These are phyloP conservation scores for Achlya hypogyna DNA, from an alignment of 352 stramenopile genomes.

Conservation along the genomic window DNA sequence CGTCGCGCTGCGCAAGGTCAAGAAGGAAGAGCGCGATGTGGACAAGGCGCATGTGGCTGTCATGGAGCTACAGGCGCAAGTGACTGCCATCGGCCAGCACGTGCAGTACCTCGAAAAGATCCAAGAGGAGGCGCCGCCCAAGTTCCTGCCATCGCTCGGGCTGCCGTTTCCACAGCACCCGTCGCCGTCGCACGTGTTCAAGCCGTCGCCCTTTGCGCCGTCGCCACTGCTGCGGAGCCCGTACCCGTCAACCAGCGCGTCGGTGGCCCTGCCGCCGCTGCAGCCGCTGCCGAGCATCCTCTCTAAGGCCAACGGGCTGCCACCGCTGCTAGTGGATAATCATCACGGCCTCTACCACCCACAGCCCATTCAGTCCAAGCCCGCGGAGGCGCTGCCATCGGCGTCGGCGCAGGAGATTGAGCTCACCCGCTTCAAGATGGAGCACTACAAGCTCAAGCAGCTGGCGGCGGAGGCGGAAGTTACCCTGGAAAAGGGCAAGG, in stretches of 20 bases:
- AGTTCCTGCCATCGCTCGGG: slow-evolving; percentile 37
- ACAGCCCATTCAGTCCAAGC: neutral
- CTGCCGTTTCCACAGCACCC: slow-evolving; percentile 19
- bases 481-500: slow-evolving; percentile 2
- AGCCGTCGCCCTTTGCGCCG: neutral
- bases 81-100: slow-evolving; percentile 36
- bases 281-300: neutral
- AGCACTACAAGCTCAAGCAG: slow-evolving; percentile 21
- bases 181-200: slow-evolving; percentile 1
- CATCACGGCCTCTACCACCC: neutral
- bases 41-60: slow-evolving; percentile 62
- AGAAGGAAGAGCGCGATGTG: slow-evolving; percentile 77
- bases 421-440: slow-evolving; percentile 20
- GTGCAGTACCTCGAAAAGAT: slow-evolving; percentile 53
- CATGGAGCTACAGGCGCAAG: slow-evolving; percentile 51
- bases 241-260: neutral
- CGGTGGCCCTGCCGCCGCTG: neutral
- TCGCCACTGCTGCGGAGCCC: neutral
- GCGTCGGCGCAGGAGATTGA: slow-evolving; percentile 18
- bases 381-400: neutral
- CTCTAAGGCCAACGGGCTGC: neutral
- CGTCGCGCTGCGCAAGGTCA: slow-evolving; percentile 61
- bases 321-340: neutral
- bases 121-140: slow-evolving; percentile 64
- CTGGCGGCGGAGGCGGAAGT: slow-evolving; percentile 8